Conservation (phyloP, 495 filamentous ascomycete genomes). For the Penicillium argentinense region DNA sequence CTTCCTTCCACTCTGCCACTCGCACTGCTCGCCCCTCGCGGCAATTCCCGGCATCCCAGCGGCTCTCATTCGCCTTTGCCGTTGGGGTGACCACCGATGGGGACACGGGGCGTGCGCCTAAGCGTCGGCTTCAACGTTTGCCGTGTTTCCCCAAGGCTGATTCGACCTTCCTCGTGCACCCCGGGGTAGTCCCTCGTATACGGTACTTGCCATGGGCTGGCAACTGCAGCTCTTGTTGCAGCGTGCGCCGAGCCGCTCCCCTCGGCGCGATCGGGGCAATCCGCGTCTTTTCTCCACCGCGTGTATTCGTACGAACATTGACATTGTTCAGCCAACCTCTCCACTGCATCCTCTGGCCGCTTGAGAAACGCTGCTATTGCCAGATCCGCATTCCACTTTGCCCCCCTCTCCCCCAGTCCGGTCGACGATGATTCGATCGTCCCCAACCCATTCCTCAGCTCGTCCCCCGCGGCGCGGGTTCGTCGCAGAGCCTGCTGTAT, state of each 20-base stretch:
- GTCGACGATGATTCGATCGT: not conserved
- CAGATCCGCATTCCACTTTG: not conserved
- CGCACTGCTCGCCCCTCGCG: too few species aligned
- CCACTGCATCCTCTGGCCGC: not conserved
- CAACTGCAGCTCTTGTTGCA: not conserved
- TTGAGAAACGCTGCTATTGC: not conserved
- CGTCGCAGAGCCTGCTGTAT: slow-evolving; percentile 4
- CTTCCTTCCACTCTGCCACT: too few species aligned
- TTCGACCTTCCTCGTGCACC: too few species aligned
- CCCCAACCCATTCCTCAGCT: too few species aligned
- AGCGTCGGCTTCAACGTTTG: slow-evolving; percentile 13
- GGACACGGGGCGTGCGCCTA: slow-evolving; percentile 20
- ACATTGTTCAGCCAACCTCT: not conserved
- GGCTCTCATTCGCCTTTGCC: slow-evolving; percentile 15
- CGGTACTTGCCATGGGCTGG: not conserved
- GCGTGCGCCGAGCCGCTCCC: not conserved
- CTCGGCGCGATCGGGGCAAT: not conserved
- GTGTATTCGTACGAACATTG: not conserved
- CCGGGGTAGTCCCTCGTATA: too few species aligned
- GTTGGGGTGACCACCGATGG: slow-evolving; percentile 11
- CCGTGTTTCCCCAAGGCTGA: not conserved
- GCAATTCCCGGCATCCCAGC: slow-evolving; percentile 24
- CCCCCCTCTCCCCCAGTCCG: not conserved
- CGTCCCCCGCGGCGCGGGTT: not conserved
- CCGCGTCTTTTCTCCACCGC: not conserved